Conservation (phyloP, 2,329 filamentous ascomycete species). For the Pezicula rhizophila region DNA sequence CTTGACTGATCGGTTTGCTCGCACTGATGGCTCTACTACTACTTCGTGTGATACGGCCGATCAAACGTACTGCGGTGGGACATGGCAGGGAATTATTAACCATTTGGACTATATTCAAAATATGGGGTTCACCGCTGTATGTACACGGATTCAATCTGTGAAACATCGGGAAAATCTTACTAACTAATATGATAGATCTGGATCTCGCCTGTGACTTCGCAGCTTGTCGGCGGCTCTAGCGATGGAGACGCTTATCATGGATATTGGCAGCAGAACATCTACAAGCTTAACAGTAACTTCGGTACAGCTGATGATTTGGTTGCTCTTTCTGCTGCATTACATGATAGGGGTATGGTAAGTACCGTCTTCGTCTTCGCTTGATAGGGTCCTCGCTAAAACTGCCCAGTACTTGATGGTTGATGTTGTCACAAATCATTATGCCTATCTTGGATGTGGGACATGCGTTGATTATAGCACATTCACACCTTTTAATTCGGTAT, state of each 20-base stretch:
- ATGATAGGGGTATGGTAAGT: constrained; percentile 37
- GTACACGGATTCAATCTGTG: not conserved
- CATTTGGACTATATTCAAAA: constrained; percentile 36
- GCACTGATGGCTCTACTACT: constrained; percentile 29
- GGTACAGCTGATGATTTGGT: constrained; percentile 40
- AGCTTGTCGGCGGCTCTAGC: constrained; percentile 28
- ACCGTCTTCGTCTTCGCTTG: constrained; percentile 18
- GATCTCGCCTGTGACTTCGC: constrained; percentile 38
- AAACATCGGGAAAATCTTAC: not conserved
- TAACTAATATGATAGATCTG: constrained; percentile 26
- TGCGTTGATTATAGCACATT: constrained; percentile 32
- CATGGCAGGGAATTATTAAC: constrained; percentile 35
- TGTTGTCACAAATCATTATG: constrained; percentile 44
- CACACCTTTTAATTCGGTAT: constrained; percentile 31
- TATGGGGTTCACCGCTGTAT: constrained; percentile 34
- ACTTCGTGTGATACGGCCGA: constrained; percentile 15
- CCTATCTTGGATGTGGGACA: constrained; percentile 21
- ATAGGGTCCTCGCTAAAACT: not conserved
- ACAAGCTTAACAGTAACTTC: constrained; percentile 41
- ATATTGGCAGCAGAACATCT: constrained; percentile 41
- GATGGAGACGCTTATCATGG: constrained; percentile 37
- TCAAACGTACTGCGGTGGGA: constrained; percentile 40
- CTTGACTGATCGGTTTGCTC: constrained; percentile 39
- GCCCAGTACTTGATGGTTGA: constrained; percentile 43
- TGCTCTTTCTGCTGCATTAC: constrained; percentile 37